Conservation (phyloP, 2,329 filamentous ascomycete genomes). For the Aspergillus ustus region DNA sequence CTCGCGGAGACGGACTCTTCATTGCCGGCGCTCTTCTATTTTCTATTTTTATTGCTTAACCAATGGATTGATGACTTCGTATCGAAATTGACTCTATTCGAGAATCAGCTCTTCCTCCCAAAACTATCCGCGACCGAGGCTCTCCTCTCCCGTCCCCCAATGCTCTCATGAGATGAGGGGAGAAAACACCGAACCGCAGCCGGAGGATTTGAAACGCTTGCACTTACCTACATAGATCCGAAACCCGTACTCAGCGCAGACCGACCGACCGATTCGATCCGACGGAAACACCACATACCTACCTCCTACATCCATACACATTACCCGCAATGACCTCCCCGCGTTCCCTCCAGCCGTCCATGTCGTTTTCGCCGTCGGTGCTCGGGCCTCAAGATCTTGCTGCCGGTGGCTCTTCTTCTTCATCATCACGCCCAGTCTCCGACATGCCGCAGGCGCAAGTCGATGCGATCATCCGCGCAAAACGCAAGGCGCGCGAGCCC, state of each 20-base stretch:
- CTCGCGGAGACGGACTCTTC: not conserved
- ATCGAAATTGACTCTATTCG: not conserved
- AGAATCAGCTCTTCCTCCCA: not conserved
- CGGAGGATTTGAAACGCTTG: not conserved
- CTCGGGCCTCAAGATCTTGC: constrained; percentile 19
- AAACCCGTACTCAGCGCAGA: no score
- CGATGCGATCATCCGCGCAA: constrained; percentile 53
- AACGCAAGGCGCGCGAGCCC: constrained; percentile 53
- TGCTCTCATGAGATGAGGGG: not conserved
- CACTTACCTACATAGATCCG: no score
- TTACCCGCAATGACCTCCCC: constrained; percentile 26
- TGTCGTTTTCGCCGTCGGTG: constrained; percentile 36
- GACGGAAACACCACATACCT: not conserved
- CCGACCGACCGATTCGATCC: not conserved
- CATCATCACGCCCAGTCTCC: constrained; percentile 36
- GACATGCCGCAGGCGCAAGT: constrained; percentile 52
- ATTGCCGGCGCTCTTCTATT: not conserved
- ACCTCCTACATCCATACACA: not conserved
- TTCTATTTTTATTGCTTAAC: not conserved
- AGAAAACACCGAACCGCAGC: not conserved
- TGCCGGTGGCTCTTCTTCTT: constrained; percentile 19
- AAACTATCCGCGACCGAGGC: not conserved
- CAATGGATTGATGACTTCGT: not conserved
- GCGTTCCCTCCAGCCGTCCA: constrained; percentile 36
- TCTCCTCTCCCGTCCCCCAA: not conserved